Base-by-base conservation (phyloP, 2,329 filamentous ascomycete genomes). In the Fusarium vanettenii region DNA sequence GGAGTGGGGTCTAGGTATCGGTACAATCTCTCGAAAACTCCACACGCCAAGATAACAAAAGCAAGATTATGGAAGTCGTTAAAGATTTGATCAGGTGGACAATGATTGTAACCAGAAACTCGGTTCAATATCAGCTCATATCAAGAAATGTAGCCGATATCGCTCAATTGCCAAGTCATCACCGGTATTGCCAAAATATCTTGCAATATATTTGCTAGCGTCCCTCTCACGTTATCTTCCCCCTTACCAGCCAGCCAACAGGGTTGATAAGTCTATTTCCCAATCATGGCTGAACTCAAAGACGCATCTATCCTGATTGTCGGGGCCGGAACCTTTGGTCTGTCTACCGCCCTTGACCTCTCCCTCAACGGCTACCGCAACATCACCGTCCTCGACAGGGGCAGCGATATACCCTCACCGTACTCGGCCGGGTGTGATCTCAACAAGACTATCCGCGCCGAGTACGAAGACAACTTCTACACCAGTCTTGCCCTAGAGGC, bases 391-490 rank as follows among this genome's bases (percentile, higher is more conserved):
- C 70, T 85, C 72, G 78, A 85, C n/a, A 59, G 48, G 20, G 39
- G 37, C 27, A 5, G 5, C 5, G 39, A 64, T 7, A 33, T 71
- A 6, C 66, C 72, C 3, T 67, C 69, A 1, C 29, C 39, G 2
- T 61, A 80, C 75, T 90, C 89, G 0, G 89, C 88, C 0, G 89
- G 85, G 35, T 88, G 89, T 68, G 89, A 91, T 74, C 77, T 91
- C 59, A 91, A 91, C 79, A 91, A 91, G 81, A 91, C 91, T 66
- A 83, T 91, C 56, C 85, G 89, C 1, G 88, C 86, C 13, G 88
- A 90, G 74, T 90, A 91, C 72, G 87, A 89, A 70, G 87, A 90
- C 69, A 82, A 84, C 0, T 90, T 87, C 72, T 90, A 91, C 69
- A 87, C 87, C 2, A 82, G 88, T 14, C 76, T 90, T 45, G 85